Base-by-base conservation (phyloP, 257 asterid genomes). In the Phtheirospermum japonicum region DNA sequence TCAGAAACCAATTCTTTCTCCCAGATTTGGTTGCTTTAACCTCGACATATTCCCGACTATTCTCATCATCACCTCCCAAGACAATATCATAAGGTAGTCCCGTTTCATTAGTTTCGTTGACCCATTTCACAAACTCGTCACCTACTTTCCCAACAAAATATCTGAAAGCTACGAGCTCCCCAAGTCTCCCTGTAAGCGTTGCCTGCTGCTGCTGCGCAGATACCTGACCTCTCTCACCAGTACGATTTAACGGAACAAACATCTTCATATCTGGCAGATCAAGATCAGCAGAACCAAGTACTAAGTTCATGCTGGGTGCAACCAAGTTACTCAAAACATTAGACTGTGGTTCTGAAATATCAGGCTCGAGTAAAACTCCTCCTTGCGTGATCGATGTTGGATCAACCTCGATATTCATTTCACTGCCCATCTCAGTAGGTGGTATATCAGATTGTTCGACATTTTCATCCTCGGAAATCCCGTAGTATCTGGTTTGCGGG, bases 51-150 rank as follows among this genome's bases (percentile, higher is more conserved):
- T 93, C 95, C 64, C 52, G 55, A 16, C 49, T 59, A 10, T 60
- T 46, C n/a, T 71, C 87, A 9, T 73, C 87, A 11, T 81, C 85
- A 9, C 58, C 72, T 56, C 76, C 93, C 20, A 93, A 30, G 5
- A 81, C 19, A 36, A 92, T 79, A 76, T 89, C 99, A 52, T 89
- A 93, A 17, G 99, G 99, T 20, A 93, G 79, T 58, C 97, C 97
- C 5, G 90, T 76, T 65, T 93, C 99, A 28, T 55, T 69, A 30
- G 79, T 56, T 81, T 85, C 89, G 66, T 93, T 93, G 36, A 93
- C 95, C 99, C 97, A 93, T 45, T 70, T 85, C 58, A 85, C 96
- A 32, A 53, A 56, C 74, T 31, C 54, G 7, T 69, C 79, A 0
- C 80, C 86, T 2, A 46, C 74, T 69, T 72, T 75, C 17, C 63